Evolutionary conservation across 768 basidiomycete species (phyloP).

Genomic region (Serendipita sp.): DNA sequence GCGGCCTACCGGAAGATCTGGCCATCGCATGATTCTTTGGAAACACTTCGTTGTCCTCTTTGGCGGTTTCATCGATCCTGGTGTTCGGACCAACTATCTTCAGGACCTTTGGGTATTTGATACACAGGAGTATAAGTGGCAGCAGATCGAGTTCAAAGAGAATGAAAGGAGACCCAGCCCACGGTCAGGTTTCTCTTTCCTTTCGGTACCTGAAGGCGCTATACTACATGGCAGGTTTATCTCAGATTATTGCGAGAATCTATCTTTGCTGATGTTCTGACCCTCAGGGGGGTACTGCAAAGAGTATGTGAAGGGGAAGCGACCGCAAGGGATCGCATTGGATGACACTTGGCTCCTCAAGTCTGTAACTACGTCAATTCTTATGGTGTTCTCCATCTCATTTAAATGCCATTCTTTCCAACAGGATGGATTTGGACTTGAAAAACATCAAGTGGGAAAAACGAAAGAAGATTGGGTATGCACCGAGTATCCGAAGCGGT

Average conservation of each 20-base stretch:
- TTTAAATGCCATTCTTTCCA: slow-evolving; percentile 14
- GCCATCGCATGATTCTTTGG: slow-evolving; percentile 82
- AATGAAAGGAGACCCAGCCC: slow-evolving; percentile 59
- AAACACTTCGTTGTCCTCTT: slow-evolving; percentile 78
- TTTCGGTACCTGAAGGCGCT: slow-evolving; percentile 63
- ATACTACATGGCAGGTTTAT: slow-evolving; percentile 48
- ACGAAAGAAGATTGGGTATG: slow-evolving; percentile 59
- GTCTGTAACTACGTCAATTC: slow-evolving; percentile 24
- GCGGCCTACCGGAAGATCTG: slow-evolving; percentile 64
- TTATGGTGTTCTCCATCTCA: slow-evolving; percentile 9
- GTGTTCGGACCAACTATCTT: slow-evolving; percentile 64
- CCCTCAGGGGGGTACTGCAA: slow-evolving; percentile 73
- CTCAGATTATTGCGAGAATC: neutral
- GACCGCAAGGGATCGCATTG: slow-evolving; percentile 70
- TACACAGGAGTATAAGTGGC: slow-evolving; percentile 76
- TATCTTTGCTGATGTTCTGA: neutral
- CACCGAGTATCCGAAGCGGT: slow-evolving; percentile 58
- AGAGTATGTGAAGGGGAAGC: slow-evolving; percentile 73
- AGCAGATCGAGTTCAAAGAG: slow-evolving; percentile 56
- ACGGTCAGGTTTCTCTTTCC: slow-evolving; percentile 72
- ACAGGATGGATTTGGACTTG: slow-evolving; percentile 27
- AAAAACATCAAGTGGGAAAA: slow-evolving; percentile 70
- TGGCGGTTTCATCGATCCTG: slow-evolving; percentile 83
- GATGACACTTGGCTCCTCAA: slow-evolving; percentile 83
- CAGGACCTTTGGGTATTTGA: slow-evolving; percentile 80